phyloP scores from a whole-genome alignment of 1,139 yeast genomes.

The Pichia sp. region DNA sequence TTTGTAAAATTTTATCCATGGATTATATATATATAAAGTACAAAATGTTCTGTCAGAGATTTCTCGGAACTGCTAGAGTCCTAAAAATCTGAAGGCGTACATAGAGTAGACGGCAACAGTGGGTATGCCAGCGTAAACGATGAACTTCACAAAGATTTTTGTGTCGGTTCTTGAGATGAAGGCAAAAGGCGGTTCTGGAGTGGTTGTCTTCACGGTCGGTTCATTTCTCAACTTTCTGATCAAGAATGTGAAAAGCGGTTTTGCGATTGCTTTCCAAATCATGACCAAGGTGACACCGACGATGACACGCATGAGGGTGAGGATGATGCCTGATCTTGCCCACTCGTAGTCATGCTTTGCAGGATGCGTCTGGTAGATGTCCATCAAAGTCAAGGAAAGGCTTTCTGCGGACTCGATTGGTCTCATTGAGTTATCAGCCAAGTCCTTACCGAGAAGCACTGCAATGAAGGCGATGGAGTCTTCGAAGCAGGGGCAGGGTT shows the following conservation, averaged over 20 bases:
- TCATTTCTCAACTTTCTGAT: conserved; percentile 38
- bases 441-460: conserved; percentile 71
- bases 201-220: conserved; percentile 34
- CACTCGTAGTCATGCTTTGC: conserved; percentile 41
- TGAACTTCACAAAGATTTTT: conserved; percentile 65
- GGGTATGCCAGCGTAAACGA: conserved; percentile 73
- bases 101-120: conserved; percentile 39
- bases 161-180: conserved; percentile 61
- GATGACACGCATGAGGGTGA: conserved; percentile 42
- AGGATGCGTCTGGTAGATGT: conserved; percentile 10
- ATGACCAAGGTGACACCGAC: conserved; percentile 60
- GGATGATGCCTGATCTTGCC: conserved; percentile 40
- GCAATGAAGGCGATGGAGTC: conserved; percentile 94
- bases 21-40: not conserved
- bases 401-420: conserved; percentile 11
- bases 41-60: too few species aligned
- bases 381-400: conserved; percentile 1
- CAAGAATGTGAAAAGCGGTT: conserved; percentile 44
- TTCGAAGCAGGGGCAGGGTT: conserved; percentile 94
- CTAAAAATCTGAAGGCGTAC: not conserved
- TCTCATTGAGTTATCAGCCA: conserved; percentile 45
- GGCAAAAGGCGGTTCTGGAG: conserved; percentile 35
- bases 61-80: not conserved
- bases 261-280: conserved; percentile 64
- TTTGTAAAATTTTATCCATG: not conserved